These are phyloP conservation scores for Albizia julibrissin DNA, from an alignment of 306 rosid genomes.

Conservation along the genomic window DNA sequence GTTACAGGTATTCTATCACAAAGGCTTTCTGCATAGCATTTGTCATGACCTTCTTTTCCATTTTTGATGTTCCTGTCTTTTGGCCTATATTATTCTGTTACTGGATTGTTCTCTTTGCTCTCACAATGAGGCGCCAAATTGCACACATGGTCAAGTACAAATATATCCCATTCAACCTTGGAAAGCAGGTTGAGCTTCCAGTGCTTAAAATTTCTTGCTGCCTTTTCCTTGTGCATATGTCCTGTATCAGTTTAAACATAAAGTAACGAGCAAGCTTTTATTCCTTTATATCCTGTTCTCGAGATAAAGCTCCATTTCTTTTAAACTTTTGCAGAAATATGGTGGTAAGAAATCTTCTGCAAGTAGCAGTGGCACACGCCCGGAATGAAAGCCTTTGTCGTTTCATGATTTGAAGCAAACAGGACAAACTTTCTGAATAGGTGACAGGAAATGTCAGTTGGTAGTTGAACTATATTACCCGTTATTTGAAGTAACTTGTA, in stretches of 20 bases:
- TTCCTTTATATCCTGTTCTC: not conserved
- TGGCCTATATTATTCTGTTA: constrained; percentile 92
- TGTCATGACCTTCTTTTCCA: constrained; percentile 85
- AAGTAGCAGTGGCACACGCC: constrained; percentile 43
- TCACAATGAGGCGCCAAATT: constrained; percentile 93
- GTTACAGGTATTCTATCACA: constrained; percentile 85
- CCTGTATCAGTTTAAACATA: not conserved
- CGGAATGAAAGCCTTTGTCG: constrained; percentile 43
- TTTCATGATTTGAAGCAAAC: constrained; percentile 27
- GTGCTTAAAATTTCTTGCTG: constrained; percentile 13
- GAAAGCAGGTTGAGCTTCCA: constrained; percentile 71
- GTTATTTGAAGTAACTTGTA: constrained; percentile 40
- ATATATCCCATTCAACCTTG: constrained; percentile 76
- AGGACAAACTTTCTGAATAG: constrained; percentile 27
- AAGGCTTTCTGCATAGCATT: constrained; percentile 83
- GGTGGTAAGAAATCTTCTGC: constrained; percentile 52
- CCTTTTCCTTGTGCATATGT: not conserved
- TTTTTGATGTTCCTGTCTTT: constrained; percentile 90
- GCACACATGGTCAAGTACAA: constrained; percentile 93
- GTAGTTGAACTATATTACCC: constrained; percentile 32
- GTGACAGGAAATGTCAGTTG: constrained; percentile 38
- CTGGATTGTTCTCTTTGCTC: constrained; percentile 86
- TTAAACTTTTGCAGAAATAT: constrained; percentile 46
- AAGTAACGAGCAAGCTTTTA: not conserved
- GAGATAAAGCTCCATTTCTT: not conserved